A percentile compares a stretch with the other conserved stretches of the same genome.
These are phyloP conservation scores for Nitzschia putrida DNA, from an alignment of 108 stramenopile genomes.

Conservation along the genomic window DNA sequence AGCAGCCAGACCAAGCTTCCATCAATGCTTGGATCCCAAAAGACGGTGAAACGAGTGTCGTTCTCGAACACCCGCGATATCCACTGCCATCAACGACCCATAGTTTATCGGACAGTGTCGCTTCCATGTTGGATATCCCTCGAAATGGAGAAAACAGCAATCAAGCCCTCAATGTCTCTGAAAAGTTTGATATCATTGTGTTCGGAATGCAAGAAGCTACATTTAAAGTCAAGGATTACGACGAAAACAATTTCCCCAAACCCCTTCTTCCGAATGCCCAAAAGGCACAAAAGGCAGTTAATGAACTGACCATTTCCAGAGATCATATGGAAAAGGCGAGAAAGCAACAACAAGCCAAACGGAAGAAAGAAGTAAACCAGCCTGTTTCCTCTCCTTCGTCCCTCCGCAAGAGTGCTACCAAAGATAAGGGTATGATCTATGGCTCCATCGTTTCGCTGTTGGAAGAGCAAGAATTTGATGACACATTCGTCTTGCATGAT, in stretches of 20 bases:
- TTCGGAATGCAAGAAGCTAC: conserved; percentile 71
- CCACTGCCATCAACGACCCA: not conserved
- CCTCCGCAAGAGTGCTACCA: not conserved
- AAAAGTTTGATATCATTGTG: conserved; percentile 58
- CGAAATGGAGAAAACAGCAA: not conserved
- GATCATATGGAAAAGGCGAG: conserved; percentile 17
- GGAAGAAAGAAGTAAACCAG: not conserved
- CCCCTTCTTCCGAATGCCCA: not conserved
- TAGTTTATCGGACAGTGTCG: not conserved
- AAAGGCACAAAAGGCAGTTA: conserved; percentile 6
- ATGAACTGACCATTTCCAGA: conserved; percentile 26
- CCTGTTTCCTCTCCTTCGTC: not conserved
- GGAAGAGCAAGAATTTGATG: conserved; percentile 6
- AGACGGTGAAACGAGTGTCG: conserved; percentile 35
- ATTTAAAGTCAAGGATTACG: conserved; percentile 27
- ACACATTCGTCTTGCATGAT: conserved; percentile 39
- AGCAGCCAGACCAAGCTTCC: conserved; percentile 44
- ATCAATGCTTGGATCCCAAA: conserved; percentile 53
- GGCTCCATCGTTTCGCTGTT: not conserved
- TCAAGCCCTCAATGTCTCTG: not conserved
- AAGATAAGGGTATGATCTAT: not conserved
- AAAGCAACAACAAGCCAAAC: conserved; percentile 10
- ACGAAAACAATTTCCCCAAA: conserved; percentile 9
- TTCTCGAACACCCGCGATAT: conserved; percentile 27
- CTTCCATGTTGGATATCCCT: too few relatives aligned